Evolutionary conservation across 805 yeast species (phyloP).

Genomic region (Suhomyces pyralidae): DNA sequence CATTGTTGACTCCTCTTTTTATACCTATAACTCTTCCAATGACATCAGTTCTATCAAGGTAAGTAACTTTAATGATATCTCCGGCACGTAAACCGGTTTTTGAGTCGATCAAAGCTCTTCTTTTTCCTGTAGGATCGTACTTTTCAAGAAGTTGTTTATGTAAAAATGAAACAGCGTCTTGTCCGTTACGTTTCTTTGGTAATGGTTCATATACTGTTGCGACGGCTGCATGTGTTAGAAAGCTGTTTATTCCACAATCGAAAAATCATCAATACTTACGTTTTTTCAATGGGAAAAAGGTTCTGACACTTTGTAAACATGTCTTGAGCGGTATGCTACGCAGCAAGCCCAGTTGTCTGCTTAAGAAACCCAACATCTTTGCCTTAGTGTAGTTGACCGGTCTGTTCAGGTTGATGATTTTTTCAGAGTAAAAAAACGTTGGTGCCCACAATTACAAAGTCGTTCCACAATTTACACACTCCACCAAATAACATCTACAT

Average conservation of each 20-base stretch:
- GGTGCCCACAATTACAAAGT: slow-evolving; percentile 9
- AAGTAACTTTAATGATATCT: slow-evolving; percentile 74
- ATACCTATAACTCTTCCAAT: slow-evolving; percentile 78
- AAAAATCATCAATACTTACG: not conserved
- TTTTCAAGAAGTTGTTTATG: slow-evolving; percentile 50
- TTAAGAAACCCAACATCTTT: slow-evolving; percentile 10
- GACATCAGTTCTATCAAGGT: slow-evolving; percentile 63
- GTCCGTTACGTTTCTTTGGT: slow-evolving; percentile 47
- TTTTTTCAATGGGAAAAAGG: slow-evolving; percentile 15
- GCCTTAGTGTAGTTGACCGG: not conserved
- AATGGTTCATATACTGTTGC: slow-evolving; percentile 49
- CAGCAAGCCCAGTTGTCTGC: slow-evolving; percentile 6
- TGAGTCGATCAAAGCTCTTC: slow-evolving; percentile 52
- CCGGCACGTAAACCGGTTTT: slow-evolving; percentile 65
- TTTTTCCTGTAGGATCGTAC: slow-evolving; percentile 72
- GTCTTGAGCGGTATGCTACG: not conserved
- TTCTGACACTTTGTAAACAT: slow-evolving; percentile 15
- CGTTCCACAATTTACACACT: not conserved
- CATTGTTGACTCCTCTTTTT: slow-evolving; percentile 55
- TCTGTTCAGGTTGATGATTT: not conserved
- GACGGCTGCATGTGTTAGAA: slow-evolving; percentile 3
- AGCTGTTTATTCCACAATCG: not conserved
- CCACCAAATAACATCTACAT: too few species aligned
- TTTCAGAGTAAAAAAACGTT: slow-evolving; percentile 4
- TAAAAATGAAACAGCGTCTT: slow-evolving; percentile 42